Evolutionary conservation across 495 filamentous ascomycete genomes (phyloP), one percentile per base, ranked within the genome.

Genomic region (Amphirosellinia nigrospora): DNA sequence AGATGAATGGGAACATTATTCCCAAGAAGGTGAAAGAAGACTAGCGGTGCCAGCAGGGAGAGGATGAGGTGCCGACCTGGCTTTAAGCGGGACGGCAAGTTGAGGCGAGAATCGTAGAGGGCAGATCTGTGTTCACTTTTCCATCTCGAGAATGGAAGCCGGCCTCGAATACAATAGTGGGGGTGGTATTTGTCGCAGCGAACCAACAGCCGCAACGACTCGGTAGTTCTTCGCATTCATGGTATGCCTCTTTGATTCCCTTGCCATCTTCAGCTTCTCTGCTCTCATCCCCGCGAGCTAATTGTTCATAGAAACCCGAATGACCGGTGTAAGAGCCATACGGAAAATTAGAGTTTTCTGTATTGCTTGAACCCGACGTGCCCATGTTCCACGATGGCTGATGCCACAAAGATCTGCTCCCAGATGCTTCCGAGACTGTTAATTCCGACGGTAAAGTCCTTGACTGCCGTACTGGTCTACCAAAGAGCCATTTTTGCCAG

Each of bases 401-500:
- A 4, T 45, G 21, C 58, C 55, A 48, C 15, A 46, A 53, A 38
- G 52, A 64, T 34, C 38, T 23, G 39, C 68, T 64, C 1, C 50
- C 58, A 23, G 68, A 64, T 43, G 59, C 68, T 48, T 52, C 68
- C 32, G 68, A 70, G 23, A 63, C 16, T 45, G 67, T 32, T 4
- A 64, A 21, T 21, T 21, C n/a, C 21, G 38, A 19, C 28, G 67
- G 55, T 1, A 53, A 15, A 52, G 56, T 13, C 1, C 38, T 36
- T 7, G 34, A 16, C 13, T 36, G 43, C 32, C 0, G 9, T 52
- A 9, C 15, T 30, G n/a, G 4, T 32, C n/a, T 21, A 28, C 66
- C 56, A 4, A 23, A 69, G 36, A 38, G 56, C 41, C 28, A 69
- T 16, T 39, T 60, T 53, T 52, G 39, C 55, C 21, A 69, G 9